Evolutionary conservation across 768 basidiomycete genomes (phyloP).

Genomic region (Pisolithus marmoratus): DNA sequence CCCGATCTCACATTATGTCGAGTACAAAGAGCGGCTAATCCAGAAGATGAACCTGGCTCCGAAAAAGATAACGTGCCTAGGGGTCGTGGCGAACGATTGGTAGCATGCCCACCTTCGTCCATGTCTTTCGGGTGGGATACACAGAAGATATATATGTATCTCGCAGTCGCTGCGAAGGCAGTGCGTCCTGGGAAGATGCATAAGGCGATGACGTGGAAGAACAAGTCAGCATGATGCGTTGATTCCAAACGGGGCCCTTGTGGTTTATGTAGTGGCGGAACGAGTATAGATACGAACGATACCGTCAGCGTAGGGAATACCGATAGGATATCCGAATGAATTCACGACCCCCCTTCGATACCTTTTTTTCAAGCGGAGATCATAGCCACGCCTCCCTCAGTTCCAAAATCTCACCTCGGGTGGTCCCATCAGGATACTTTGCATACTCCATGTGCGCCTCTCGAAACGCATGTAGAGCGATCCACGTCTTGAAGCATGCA

Average conservation of each 20-base stretch:
- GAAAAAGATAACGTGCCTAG: constrained; percentile 34
- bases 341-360: not conserved
- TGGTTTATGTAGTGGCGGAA: no score
- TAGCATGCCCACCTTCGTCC: constrained; percentile 44
- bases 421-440: constrained; percentile 46
- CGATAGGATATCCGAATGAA: not conserved
- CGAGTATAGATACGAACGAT: not conserved
- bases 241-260: no score
- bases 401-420: constrained; percentile 57
- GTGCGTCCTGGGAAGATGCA: constrained; percentile 15
- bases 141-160: constrained; percentile 9
- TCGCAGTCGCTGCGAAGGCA: constrained; percentile 21
- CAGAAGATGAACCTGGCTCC: constrained; percentile 55
- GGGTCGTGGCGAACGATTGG: constrained; percentile 46
- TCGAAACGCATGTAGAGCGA: constrained; percentile 62
- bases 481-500: constrained; percentile 66
- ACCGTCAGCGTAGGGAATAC: not conserved
- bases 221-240: not conserved
- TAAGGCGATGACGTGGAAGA: not conserved
- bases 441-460: constrained; percentile 56
- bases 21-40: constrained; percentile 48
- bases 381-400: constrained; percentile 37
- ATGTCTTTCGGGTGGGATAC: constrained; percentile 44
- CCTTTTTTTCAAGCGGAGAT: constrained; percentile 8
- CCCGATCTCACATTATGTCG: constrained; percentile 50